Evolutionary conservation across 2,329 filamentous ascomycete species (phyloP).

Genomic region (Sclerotinia glacialis): DNA sequence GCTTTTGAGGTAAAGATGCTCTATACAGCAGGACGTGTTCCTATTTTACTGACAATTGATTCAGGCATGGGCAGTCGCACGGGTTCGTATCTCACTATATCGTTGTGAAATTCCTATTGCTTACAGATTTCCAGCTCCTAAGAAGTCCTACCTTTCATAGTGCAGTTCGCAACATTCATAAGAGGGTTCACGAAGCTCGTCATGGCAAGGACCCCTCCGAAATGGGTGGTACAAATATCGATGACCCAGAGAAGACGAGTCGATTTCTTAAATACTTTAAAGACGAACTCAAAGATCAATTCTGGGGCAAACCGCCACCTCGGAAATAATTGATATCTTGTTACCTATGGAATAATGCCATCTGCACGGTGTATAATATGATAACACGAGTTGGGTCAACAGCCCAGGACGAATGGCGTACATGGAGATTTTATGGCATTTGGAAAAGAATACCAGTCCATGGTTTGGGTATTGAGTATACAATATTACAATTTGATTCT

Average conservation of each 20-base stretch:
- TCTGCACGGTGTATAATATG: not conserved
- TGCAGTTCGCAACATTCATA: constrained; percentile 49
- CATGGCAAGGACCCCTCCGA: constrained; percentile 49
- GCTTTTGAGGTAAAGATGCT: constrained; percentile 41
- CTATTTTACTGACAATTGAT: constrained; percentile 18
- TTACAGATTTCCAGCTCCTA: constrained; percentile 45
- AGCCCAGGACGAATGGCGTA: not conserved
- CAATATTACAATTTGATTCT: not conserved
- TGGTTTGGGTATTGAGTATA: not conserved
- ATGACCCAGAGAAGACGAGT: constrained; percentile 37
- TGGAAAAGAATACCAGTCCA: not conserved
- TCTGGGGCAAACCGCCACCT: constrained; percentile 35
- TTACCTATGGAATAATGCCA: not conserved
- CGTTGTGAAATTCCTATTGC: not conserved
- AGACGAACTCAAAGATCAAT: constrained; percentile 51
- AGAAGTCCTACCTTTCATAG: constrained; percentile 54
- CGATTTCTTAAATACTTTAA: constrained; percentile 50
- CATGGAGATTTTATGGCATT: not conserved
- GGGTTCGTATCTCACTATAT: constrained; percentile 27
- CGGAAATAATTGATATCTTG: constrained; percentile 27
- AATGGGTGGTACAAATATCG: constrained; percentile 49
- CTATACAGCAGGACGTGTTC: not conserved
- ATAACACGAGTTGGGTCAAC: not conserved
- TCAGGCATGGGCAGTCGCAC: constrained; percentile 34
- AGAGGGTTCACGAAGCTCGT: constrained; percentile 40